Base-by-base conservation (phyloP, 805 yeast genomes). In the Sugiyamaella marilandica region DNA sequence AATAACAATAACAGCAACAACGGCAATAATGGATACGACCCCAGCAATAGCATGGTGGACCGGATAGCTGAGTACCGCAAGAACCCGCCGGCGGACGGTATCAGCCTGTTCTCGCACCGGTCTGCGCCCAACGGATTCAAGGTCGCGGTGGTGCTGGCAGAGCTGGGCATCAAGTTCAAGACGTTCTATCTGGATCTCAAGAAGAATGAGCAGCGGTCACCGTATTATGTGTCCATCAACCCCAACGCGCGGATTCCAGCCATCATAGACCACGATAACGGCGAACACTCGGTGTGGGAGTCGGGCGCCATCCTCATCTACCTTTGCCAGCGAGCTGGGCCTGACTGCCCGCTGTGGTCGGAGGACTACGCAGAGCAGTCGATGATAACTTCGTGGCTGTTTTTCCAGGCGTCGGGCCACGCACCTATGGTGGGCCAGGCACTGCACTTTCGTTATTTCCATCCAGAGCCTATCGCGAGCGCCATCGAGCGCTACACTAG, bases 401-500 rank as follows among this genome's bases (percentile, higher is more conserved):
- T 88, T 65, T 91, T 91, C 75, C 98, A 91, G 71, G 89, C 97
- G 2, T 85, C 95, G 3, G 97, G 98, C 5, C 97, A 90, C 67
- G 96, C 97, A 0, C 97, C 97, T n/a, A 91, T 91, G 96, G 87
- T 91, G 62, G 97, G 97, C 16, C 97, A 91, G 70, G 97, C 97
- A 8, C 76, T 92, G 61, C 97, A 92, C 72, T 92, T 91, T 73
- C 78, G 91, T 64, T 89, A 87, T 67, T 89, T 91, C 75, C 97
- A 91, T 67, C 80, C 91, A 5, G 84, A 84, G 55, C 83, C 83
- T 50, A 89, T 91, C 2, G 89, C 92, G 16, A 80, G 89, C 54
- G 97, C 97, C 0, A 87, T 91, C 18, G 96, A 88, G 61, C 75
- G 97, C 64, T 91, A 90, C 66, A 84, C 87, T 1, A 95, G 87